Evolutionary conservation across 768 basidiomycete genomes (phyloP), one percentile per base, ranked within the genome.

Genomic region (Epithele typhae): DNA sequence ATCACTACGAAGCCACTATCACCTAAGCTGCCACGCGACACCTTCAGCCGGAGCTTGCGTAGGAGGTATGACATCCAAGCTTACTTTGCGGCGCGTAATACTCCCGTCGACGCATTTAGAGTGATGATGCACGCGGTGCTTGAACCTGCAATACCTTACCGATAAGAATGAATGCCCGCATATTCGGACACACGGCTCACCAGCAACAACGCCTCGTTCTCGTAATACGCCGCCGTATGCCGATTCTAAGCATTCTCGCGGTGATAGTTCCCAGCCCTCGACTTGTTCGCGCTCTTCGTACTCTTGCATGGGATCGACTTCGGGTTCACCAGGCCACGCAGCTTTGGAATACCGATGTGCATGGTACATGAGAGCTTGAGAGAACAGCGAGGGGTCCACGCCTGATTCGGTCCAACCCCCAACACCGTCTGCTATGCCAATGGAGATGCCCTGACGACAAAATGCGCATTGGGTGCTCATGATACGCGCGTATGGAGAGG

Each of bases 391-490:
- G 1, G 91, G 91, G 65, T 96, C 92, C 43, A 90, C 78, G 14
- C 90, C 87, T 22, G 79, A 77, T 30, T 84, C 79, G 39, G 79
- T 76, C 94, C 94, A 97, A 17, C 93, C 92, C 2, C 92, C 92
- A 4, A 96, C 92, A 17, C 93, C 93, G 57, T 97, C 93, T 32
- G 92, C 89, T 4, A 96, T 79, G 30, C 90, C 92, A 43, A 96
- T 73, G 2, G 86, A 78, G 23, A 89, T 62, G 19, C 87, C 87
- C 87, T 90, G 37, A 25, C 27, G 27, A 7, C 27, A 14, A 30
- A 14, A 30, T 30, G 27, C n/a, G n/a, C n/a, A n/a, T n/a, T n/a
- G n/a, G n/a, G n/a, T n/a, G n/a, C n/a, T n/a, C n/a, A n/a, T n/a
- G n/a, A n/a, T n/a, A n/a, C n/a, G n/a, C n/a, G n/a, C n/a, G n/a